These are phyloP conservation scores for Poteriospumella lacustris DNA, from an alignment of 108 stramenopile genomes.

Conservation along the genomic window DNA sequence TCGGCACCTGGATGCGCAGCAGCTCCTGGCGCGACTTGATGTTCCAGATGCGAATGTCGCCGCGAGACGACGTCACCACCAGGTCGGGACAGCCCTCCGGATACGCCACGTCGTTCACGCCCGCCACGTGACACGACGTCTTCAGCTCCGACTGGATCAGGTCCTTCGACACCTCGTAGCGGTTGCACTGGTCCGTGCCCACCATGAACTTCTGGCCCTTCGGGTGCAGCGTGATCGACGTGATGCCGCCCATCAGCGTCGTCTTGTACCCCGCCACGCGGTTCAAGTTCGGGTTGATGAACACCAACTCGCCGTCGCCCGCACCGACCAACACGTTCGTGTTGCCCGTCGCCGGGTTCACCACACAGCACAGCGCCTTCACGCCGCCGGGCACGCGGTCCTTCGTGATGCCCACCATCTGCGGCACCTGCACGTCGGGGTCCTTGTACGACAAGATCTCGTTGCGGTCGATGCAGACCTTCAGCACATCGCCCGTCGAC, in stretches of 20 bases:
- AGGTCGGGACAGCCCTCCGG: slow-evolving; percentile 66
- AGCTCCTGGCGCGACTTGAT: slow-evolving; percentile 61
- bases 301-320: slow-evolving; percentile 69
- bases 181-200: slow-evolving; percentile 49
- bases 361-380: slow-evolving; percentile 56
- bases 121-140: slow-evolving; percentile 70
- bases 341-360: slow-evolving; percentile 66
- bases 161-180: slow-evolving; percentile 17
- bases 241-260: slow-evolving; percentile 64
- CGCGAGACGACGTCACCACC: slow-evolving; percentile 65
- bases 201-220: slow-evolving; percentile 58
- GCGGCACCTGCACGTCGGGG: slow-evolving; percentile 60
- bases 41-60: slow-evolving; percentile 80
- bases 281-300: slow-evolving; percentile 55
- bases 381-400: slow-evolving; percentile 67
- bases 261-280: slow-evolving; percentile 54
- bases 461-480: slow-evolving; percentile 68
- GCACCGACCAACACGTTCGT: slow-evolving; percentile 69
- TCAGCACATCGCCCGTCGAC: slow-evolving; percentile 72
- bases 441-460: slow-evolving; percentile 65
- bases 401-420: slow-evolving; percentile 52
- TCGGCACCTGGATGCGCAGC: slow-evolving; percentile 78
- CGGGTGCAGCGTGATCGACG: slow-evolving; percentile 59
- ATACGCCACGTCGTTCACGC: slow-evolving; percentile 67
- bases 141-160: slow-evolving; percentile 63